phyloP scores from a whole-genome alignment of 768 basidiomycete species.

The Leucocoprinus birnbaumii region DNA sequence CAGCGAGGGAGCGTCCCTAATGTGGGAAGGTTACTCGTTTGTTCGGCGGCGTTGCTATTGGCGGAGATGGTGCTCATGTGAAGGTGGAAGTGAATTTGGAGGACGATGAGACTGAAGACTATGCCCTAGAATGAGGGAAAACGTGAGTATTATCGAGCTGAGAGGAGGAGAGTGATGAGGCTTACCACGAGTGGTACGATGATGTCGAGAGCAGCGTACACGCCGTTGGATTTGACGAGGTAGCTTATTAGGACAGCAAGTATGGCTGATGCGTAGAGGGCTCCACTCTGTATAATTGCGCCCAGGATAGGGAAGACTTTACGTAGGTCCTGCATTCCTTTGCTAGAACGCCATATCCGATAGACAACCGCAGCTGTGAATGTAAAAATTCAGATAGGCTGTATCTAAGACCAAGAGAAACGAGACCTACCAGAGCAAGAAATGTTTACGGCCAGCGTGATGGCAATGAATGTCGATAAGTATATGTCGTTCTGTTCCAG shows the following conservation, averaged over 20 bases:
- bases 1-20: constrained; percentile 10
- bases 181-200: constrained; percentile 7
- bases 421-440: background rate
- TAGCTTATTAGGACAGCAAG: background rate
- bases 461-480: background rate
- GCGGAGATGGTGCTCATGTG: background rate
- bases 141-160: background rate
- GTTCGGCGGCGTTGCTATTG: background rate
- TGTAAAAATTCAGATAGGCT: background rate
- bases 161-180: background rate
- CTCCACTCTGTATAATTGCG: background rate
- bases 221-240: background rate
- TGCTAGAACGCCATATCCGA: background rate
- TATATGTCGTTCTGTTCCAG: background rate
- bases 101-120: constrained; percentile 7
- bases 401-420: background rate
- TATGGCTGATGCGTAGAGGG: background rate
- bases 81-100: constrained; percentile 8
- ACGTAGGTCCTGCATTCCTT: background rate
- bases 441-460: constrained; percentile 2
- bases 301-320: constrained; percentile 1
- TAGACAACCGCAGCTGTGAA: background rate
- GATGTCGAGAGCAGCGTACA: background rate
- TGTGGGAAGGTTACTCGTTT: constrained; percentile 2
- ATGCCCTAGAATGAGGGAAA: background rate